Evolutionary conservation across 2,329 filamentous ascomycete species (phyloP).

Genomic region (Dryadomyces quercivorus): DNA sequence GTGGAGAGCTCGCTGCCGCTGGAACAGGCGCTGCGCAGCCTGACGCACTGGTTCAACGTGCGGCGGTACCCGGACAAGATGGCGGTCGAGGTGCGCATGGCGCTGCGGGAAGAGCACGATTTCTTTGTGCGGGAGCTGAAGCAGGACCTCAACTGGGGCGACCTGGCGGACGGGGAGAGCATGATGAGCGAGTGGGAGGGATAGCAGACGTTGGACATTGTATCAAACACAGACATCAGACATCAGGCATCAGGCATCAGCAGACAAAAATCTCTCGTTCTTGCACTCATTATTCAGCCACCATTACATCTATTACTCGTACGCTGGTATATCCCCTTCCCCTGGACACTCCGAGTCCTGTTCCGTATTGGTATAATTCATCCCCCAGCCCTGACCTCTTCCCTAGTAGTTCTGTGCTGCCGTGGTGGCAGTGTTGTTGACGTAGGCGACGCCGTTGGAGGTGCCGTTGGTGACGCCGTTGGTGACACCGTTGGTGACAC

Average conservation of each 20-base stretch:
- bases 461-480: neutral
- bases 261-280: too few relatives aligned
- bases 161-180: conserved; percentile 22
- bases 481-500: neutral
- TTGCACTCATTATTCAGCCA: too few relatives aligned
- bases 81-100: conserved; percentile 41
- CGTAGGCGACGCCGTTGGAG: too few relatives aligned
- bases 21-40: conserved; percentile 75
- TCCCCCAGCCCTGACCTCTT: neutral
- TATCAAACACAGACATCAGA: too few relatives aligned
- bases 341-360: neutral
- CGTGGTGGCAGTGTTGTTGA: neutral
- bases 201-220: too few relatives aligned
- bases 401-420: neutral
- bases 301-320: too few relatives aligned
- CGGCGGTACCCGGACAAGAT: conserved; percentile 71
- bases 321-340: too few relatives aligned
- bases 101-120: conserved; percentile 61
- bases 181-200: conserved; percentile 13
- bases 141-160: conserved; percentile 43
- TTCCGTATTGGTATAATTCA: neutral
- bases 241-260: too few relatives aligned
- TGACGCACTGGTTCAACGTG: conserved; percentile 94
- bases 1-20: conserved; percentile 86
- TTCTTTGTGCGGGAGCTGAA: conserved; percentile 69